Base-by-base conservation (phyloP, 1,139 yeast genomes). In the Saccharomycopsis phalli region DNA sequence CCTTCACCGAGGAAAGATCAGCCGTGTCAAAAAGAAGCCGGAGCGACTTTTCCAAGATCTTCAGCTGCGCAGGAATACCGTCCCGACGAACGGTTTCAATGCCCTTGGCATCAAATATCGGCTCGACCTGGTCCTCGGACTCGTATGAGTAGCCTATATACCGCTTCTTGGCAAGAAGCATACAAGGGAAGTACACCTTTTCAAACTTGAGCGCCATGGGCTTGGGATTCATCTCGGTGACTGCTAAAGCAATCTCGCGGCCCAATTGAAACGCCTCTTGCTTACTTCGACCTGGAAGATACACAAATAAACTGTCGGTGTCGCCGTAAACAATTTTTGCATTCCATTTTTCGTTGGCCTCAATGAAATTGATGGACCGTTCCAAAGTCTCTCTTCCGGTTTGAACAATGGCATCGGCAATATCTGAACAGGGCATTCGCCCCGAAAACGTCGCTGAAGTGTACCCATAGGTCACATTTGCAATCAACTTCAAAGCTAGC, bases 301-400 rank as follows among this genome's bases (percentile, higher is more conserved):
- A 83, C 2, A 91, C 88, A 66, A 91, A 91, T 40, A 91, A 61
- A 33, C 95, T 83, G 58, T 91, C 98, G 0, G 98, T 91, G 57
- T 91, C 98, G 4, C 98, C 98, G 58, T 91, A 91, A 0, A 91
- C 95, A 0, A 91, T 96, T 52, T 82, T 79, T 0, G 95, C 96
- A 2, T 91, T 88, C 83, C 86, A 83, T 26, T 66, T 55, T 1
- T 53, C 51, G 22, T 74, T 69, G 0, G 56, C 51, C 47, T 86
- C 93, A 41, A 91, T 87, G 39, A 71, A 54, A 3, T 71, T 71
- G 31, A 87, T 79, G 0, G 96, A 81, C 41, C 69, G 67, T 38
- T 76, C 77, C 40, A 91, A 60, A 0, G 87, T 80, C 56, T 88
- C 96, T 44, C 97, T 65, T 0, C 93, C 98, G 0, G 93, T 79